Evolutionary conservation across 2,329 filamentous ascomycete species (phyloP).

Genomic region (Alternaria triticimaculans): DNA sequence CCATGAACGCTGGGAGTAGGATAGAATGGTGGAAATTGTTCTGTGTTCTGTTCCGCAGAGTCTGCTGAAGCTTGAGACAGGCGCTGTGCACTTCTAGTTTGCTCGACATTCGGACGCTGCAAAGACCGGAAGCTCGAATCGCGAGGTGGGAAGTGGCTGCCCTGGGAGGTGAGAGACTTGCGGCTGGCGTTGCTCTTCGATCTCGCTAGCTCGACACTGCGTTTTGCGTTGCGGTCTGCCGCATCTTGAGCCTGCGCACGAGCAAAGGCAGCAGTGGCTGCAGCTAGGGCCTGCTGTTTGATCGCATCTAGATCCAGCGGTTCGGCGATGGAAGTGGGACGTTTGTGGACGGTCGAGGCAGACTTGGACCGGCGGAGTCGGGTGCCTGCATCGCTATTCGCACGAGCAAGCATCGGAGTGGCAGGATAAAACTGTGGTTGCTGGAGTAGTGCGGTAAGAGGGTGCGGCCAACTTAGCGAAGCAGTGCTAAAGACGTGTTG

Average conservation of each 20-base stretch:
- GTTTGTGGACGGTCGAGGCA: slow-evolving; percentile 39
- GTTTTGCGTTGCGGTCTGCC: slow-evolving; percentile 17
- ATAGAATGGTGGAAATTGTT: slow-evolving; percentile 32
- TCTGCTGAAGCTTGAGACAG: slow-evolving; percentile 17
- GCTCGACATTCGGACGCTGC: slow-evolving; percentile 20
- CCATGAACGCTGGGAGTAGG: slow-evolving; percentile 16
- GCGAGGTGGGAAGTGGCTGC: slow-evolving; percentile 47
- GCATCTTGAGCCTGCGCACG: slow-evolving; percentile 38
- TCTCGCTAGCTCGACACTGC: slow-evolving; percentile 30
- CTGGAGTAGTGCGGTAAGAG: slow-evolving; percentile 26
- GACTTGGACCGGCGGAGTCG: slow-evolving; percentile 50
- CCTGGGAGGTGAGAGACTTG: slow-evolving; percentile 41
- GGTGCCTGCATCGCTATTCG: slow-evolving; percentile 45
- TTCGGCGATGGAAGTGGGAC: slow-evolving; percentile 21
- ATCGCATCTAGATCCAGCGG: slow-evolving; percentile 35
- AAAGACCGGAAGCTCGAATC: slow-evolving; percentile 38
- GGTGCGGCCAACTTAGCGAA: slow-evolving; percentile 26
- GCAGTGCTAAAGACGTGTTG: slow-evolving; percentile 29
- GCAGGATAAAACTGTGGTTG: slow-evolving; percentile 24
- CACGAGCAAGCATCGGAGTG: slow-evolving; percentile 42
- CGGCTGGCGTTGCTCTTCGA: slow-evolving; percentile 46
- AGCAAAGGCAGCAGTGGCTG: slow-evolving; percentile 46
- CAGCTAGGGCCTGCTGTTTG: slow-evolving; percentile 47
- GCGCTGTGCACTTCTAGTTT: slow-evolving; percentile 14
- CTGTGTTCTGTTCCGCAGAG: slow-evolving; percentile 9